Conservation (phyloP, 768 basidiomycete species). For the Leccinum olivaceopallidum region DNA sequence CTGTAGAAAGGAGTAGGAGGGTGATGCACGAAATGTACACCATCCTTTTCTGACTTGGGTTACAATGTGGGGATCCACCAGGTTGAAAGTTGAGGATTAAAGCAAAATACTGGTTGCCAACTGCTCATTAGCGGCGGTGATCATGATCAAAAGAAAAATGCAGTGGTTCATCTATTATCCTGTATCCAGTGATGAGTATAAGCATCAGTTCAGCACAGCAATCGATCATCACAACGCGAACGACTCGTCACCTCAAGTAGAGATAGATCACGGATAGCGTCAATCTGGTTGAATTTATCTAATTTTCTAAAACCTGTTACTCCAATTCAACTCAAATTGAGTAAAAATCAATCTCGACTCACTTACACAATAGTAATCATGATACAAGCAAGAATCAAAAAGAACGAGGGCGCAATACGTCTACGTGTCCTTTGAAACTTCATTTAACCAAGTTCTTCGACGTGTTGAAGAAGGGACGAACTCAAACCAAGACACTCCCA, state of each 20-base stretch:
- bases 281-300: background rate
- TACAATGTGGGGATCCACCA: background rate
- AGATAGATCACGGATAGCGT: background rate
- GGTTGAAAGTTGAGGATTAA: background rate
- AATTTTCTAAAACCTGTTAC: background rate
- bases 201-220: background rate
- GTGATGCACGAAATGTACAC: slow-evolving; percentile 1
- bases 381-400: background rate
- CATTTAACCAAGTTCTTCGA: slow-evolving; percentile 1
- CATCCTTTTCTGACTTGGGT: background rate
- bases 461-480: too few relatives aligned
- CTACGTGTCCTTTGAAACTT: background rate
- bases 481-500: too few relatives aligned
- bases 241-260: too few relatives aligned
- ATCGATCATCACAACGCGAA: background rate
- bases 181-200: background rate
- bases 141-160: background rate
- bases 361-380: background rate
- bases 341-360: background rate
- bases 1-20: slow-evolving; percentile 8
- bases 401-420: background rate
- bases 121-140: background rate
- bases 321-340: background rate
- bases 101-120: background rate
- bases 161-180: background rate